A percentile compares a stretch with the other conserved stretches of the same genome.
These are phyloP conservation scores for Trypanosoma rangeli DNA, from an alignment of 208 protist species.

Conservation along the genomic window DNA sequence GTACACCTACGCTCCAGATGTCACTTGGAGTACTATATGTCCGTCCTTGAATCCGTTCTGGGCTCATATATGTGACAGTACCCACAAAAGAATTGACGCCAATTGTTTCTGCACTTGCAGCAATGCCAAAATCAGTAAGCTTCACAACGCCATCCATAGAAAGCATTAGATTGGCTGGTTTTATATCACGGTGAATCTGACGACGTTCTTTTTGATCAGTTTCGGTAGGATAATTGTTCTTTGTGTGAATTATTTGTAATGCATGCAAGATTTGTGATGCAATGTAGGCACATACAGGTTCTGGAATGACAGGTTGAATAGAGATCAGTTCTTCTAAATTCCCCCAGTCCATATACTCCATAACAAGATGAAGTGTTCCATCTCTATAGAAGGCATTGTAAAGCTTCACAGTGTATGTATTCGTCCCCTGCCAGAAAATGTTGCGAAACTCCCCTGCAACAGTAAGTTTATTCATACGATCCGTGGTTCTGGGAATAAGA, in stretches of 20 bases:
- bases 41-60: constrained; percentile 79
- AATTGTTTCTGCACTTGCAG: constrained; percentile 81
- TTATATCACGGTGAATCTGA: constrained; percentile 90
- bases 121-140: constrained; percentile 87
- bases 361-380: constrained; percentile 65
- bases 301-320: constrained; percentile 36
- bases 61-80: constrained; percentile 88
- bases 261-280: constrained; percentile 78
- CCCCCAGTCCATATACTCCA: constrained; percentile 92
- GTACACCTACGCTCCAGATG: constrained; percentile 87
- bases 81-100: constrained; percentile 86
- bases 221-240: constrained; percentile 83
- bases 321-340: constrained; percentile 85
- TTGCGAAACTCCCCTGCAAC: constrained; percentile 83
- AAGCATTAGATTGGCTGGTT: constrained; percentile 88
- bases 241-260: constrained; percentile 82
- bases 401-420: constrained; percentile 74
- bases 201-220: constrained; percentile 63
- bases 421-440: constrained; percentile 69
- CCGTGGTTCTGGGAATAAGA: constrained; percentile 54
- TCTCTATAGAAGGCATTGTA: constrained; percentile 88
- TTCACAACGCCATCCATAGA: constrained; percentile 69
- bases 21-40: constrained; percentile 81
- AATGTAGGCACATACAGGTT: constrained; percentile 68
- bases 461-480: constrained; percentile 62